phyloP scores from a whole-genome alignment of 1,284 basidiomycete genomes.

The Rugosomyces carneus region DNA sequence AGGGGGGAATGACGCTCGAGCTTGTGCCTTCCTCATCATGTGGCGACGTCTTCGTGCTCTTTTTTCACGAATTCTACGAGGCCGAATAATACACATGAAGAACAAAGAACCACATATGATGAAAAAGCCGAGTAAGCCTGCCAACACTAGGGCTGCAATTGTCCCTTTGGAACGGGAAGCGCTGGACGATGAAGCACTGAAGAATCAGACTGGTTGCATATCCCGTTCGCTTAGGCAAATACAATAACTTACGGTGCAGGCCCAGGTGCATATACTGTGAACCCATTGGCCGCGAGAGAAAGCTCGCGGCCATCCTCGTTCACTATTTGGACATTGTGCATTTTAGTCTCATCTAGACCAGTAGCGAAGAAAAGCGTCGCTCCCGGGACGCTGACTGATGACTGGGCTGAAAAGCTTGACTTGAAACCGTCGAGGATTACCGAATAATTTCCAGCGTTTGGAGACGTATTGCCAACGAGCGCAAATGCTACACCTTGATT shows the following conservation, averaged over 20 bases:
- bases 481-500: conserved; percentile 49
- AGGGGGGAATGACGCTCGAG: conserved; percentile 23
- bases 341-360: conserved; percentile 43
- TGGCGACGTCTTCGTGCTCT: conserved; percentile 10
- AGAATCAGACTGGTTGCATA: neutral
- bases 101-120: conserved; percentile 35
- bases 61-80: conserved; percentile 28
- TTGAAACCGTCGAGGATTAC: conserved; percentile 51
- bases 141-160: conserved; percentile 57
- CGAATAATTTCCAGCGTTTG: conserved; percentile 47
- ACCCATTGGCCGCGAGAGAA: conserved; percentile 30
- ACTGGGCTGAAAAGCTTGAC: conserved; percentile 38
- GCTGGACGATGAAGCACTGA: conserved; percentile 10
- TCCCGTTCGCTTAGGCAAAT: neutral
- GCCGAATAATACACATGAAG: conserved; percentile 39
- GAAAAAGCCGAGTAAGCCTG: conserved; percentile 45
- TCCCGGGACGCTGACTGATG: conserved; percentile 47
- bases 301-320: conserved; percentile 50
- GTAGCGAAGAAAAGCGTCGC: conserved; percentile 56
- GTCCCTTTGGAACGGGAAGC: conserved; percentile 39
- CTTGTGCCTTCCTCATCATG: conserved; percentile 24
- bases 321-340: conserved; percentile 46
- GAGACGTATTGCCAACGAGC: conserved; percentile 50
- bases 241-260: conserved; percentile 28
- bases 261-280: conserved; percentile 25